Conservation (phyloP, 805 yeast genomes). For the Ogataea pini region DNA sequence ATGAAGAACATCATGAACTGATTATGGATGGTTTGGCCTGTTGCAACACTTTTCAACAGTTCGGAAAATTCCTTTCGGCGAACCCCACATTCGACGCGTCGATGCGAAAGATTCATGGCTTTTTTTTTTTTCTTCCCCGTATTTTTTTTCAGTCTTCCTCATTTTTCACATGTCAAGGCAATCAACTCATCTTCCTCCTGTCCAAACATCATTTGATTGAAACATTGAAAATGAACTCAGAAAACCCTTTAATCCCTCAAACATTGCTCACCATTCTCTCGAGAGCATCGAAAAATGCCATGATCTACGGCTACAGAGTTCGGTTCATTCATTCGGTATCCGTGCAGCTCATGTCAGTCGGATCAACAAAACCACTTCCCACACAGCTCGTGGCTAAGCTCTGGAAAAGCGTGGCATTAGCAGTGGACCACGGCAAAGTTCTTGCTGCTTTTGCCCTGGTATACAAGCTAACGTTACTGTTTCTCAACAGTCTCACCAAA, state of each 20-base stretch:
- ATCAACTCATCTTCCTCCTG: not conserved
- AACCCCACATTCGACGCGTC: slow-evolving; percentile 13
- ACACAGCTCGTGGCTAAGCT: slow-evolving; percentile 22
- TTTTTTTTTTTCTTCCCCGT: not conserved
- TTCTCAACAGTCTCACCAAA: slow-evolving; percentile 7
- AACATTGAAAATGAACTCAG: not conserved
- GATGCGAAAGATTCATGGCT: not conserved
- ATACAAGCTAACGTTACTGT: slow-evolving; percentile 23
- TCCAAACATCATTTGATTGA: not conserved
- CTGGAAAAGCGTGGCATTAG: slow-evolving; percentile 24
- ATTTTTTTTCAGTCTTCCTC: not conserved
- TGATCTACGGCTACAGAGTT: slow-evolving; percentile 36
- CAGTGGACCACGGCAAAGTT: slow-evolving; percentile 35
- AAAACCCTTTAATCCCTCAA: not conserved
- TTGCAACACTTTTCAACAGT: not conserved
- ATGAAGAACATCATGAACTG: no score
- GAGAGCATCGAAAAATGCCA: slow-evolving; percentile 28
- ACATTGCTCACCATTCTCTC: slow-evolving; percentile 4
- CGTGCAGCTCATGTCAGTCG: slow-evolving; percentile 27
- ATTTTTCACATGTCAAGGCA: not conserved
- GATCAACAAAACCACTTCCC: slow-evolving; percentile 7
- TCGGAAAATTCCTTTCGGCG: not conserved
- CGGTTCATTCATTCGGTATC: slow-evolving; percentile 34
- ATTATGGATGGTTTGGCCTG: not conserved
- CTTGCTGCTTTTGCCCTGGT: slow-evolving; percentile 34